These are phyloP conservation scores for Flaveria floridana DNA, from an alignment of 140 eudicot species.

Conservation along the genomic window DNA sequence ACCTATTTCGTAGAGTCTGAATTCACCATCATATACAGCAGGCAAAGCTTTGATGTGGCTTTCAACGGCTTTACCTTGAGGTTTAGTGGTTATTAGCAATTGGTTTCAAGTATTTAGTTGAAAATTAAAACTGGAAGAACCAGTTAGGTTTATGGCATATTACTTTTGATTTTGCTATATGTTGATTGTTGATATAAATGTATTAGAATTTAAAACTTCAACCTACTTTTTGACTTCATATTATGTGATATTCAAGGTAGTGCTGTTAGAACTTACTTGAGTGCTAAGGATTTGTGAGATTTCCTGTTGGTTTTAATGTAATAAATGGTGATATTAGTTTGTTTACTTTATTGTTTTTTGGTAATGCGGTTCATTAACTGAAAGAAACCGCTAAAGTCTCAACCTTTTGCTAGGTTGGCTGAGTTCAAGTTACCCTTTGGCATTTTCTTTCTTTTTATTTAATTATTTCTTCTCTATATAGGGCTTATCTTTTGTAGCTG, in stretches of 20 bases:
- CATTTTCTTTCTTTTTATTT: neutral
- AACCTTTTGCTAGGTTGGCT: neutral
- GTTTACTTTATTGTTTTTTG: neutral
- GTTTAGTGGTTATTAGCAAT: neutral
- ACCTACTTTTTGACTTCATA: slow-evolving; percentile 6
- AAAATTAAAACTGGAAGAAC: slow-evolving; percentile 13
- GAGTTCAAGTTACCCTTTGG: slow-evolving; percentile 8
- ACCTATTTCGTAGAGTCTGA: too few relatives aligned
- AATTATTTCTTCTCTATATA: neutral
- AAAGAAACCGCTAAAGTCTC: neutral
- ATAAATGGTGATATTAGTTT: slow-evolving; percentile 2
- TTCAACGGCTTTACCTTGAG: neutral
- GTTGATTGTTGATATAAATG: slow-evolving; percentile 9
- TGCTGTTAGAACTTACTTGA: neutral
- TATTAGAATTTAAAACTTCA: neutral
- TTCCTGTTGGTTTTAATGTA: slow-evolving; percentile 1
- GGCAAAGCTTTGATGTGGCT: neutral
- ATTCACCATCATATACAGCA: too few relatives aligned
- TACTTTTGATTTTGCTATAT: slow-evolving; percentile 10
- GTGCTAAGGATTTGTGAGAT: slow-evolving; percentile 14
- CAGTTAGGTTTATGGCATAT: slow-evolving; percentile 8
- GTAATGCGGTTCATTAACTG: neutral
- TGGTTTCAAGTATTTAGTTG: slow-evolving; percentile 15
- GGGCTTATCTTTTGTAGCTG: neutral
- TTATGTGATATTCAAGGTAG: neutral